phyloP scores from a whole-genome alignment of 345 rosid genomes.

The Bruguiera parviflora region DNA sequence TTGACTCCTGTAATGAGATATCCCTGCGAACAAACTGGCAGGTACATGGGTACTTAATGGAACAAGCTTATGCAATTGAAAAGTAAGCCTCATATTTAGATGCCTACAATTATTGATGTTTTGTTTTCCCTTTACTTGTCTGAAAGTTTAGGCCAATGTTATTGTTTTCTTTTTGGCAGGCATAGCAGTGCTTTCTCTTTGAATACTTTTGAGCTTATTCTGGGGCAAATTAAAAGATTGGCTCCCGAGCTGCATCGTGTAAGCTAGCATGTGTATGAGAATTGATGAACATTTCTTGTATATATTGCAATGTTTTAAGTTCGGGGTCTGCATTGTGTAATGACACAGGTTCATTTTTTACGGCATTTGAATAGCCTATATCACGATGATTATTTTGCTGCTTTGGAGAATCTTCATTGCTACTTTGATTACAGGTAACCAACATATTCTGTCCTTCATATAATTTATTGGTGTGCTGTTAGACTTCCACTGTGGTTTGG shows the following conservation, averaged over 20 bases:
- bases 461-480: not conserved
- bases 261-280: conserved; percentile 28
- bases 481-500: too few relatives aligned
- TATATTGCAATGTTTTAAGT: conserved; percentile 9
- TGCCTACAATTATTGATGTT: not conserved
- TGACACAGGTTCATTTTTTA: conserved; percentile 84
- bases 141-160: not conserved
- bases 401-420: conserved; percentile 85
- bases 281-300: not conserved
- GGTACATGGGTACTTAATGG: conserved; percentile 81
- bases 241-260: conserved; percentile 97
- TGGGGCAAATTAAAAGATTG: conserved; percentile 69
- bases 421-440: conserved; percentile 92
- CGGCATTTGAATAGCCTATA: conserved; percentile 80
- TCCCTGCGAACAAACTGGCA: conserved; percentile 77
- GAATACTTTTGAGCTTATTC: conserved; percentile 58
- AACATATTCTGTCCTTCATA: conserved; percentile 1
- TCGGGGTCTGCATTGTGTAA: conserved; percentile 13
- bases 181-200: conserved; percentile 67
- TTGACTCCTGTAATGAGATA: conserved; percentile 39
- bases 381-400: conserved; percentile 85
- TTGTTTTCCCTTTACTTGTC: not conserved
- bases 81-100: conserved; percentile 38
- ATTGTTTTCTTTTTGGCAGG: conserved; percentile 40
- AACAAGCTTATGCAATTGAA: conserved; percentile 86